Base-by-base conservation (phyloP, 495 filamentous ascomycete genomes). In the Cairneyella variabilis region DNA sequence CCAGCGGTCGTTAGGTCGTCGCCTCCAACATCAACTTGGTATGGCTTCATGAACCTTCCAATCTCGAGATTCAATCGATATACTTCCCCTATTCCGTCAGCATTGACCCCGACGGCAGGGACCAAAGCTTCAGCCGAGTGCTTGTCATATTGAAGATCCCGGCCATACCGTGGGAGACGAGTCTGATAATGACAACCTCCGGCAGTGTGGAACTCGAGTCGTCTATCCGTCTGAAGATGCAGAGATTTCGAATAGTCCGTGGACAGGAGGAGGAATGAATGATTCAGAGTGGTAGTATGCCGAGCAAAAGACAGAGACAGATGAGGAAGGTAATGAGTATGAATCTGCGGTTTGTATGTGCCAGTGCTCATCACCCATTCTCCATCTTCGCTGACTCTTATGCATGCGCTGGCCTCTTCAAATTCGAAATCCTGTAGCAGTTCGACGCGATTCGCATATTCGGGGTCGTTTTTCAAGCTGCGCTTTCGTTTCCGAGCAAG, bases 301-400 rank as follows among this genome's bases (percentile, higher is more conserved):
- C 93, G 86, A 11, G 92, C 82, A 70, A 85, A 99, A 7, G 90
- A 95, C 1, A 99, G 78, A 2, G 95, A 91, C 5, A 97, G 76
- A 57, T 97, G 91, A 32, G 91, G 90, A 14, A 97, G 79, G 61
- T 96, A 87, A 65, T 99, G 95, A 5, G 89, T 88, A 66, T 97
- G 93, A 55, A 97, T 96, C 68, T 97, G 93, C 6, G 93, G 95
- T 61, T 99, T 97, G 72, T 98, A 78, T 66, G 70, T 81, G 79
- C 92, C 93, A 58, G 92, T 95, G 60, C 90, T 95, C 88, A 97
- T 95, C 9, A 96, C 89, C 89, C 93, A 99, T 63, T 97, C 85
- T 30, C 92, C 91, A 80, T 99, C 95, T 52, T 97, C 93, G 65
- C 89, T 95, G 27, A 90, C 86, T 28, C 90, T 76, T 41, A 99